Evolutionary conservation across 352 stramenopile species (phyloP).

Genomic region (Phytophthora melonis): DNA sequence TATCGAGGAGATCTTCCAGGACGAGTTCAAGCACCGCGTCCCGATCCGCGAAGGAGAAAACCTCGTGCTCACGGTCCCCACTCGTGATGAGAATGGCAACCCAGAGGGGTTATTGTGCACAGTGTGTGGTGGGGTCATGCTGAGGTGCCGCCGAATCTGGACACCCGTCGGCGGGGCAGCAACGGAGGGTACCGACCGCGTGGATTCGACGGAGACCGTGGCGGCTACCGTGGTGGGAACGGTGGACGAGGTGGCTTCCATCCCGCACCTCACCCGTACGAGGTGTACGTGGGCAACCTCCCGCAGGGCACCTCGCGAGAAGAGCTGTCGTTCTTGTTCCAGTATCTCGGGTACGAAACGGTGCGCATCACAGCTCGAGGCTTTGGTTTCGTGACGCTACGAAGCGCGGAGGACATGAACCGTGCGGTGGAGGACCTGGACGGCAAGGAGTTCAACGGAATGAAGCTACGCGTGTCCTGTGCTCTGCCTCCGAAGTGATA

Average conservation of each 20-base stretch:
- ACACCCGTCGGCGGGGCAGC: conserved; percentile 56
- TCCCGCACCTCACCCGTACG: conserved; percentile 67
- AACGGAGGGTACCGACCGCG: conserved; percentile 49
- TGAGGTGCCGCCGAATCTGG: conserved; percentile 73
- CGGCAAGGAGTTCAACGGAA: conserved; percentile 81
- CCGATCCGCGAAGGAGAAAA: conserved; percentile 88
- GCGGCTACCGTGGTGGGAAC: conserved; percentile 44
- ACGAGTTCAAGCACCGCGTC: conserved; percentile 87
- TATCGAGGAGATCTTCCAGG: conserved; percentile 83
- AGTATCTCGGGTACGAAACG: conserved; percentile 83
- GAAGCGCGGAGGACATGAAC: conserved; percentile 80
- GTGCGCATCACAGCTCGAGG: conserved; percentile 86
- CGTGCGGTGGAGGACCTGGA: conserved; percentile 84
- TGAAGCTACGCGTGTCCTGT: conserved; percentile 78
- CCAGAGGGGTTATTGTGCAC: conserved; percentile 76
- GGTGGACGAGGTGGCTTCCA: conserved; percentile 55
- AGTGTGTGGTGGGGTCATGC: conserved; percentile 88
- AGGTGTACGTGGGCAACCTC: conserved; percentile 89
- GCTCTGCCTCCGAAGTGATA: conserved; percentile 61
- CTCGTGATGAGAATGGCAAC: conserved; percentile 80
- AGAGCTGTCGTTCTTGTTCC: conserved; percentile 83
- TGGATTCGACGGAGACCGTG: conserved; percentile 51
- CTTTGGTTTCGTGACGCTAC: conserved; percentile 86
- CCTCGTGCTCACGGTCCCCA: conserved; percentile 77
- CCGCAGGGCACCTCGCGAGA: conserved; percentile 81